These are phyloP conservation scores for Phialophora verrucosa DNA, from an alignment of 2,329 filamentous ascomycete species.

Conservation along the genomic window DNA sequence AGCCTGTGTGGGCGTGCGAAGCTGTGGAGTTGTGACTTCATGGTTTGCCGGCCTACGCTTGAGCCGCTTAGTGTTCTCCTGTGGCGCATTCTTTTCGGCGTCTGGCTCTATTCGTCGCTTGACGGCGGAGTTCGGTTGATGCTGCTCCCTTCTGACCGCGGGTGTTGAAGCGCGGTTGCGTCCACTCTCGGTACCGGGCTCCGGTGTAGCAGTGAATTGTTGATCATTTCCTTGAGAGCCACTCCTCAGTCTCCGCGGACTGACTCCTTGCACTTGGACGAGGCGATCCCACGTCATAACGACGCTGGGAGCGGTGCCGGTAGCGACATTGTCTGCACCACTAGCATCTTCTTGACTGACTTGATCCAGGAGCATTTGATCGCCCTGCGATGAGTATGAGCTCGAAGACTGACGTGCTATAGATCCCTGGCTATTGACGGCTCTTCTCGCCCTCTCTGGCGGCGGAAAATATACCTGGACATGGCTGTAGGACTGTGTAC, in stretches of 20 bases:
- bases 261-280: background rate
- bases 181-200: background rate
- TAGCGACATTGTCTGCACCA: conserved; percentile 2
- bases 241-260: conserved; percentile 24
- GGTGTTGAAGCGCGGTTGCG: conserved; percentile 22
- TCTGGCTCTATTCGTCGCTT: conserved; percentile 30
- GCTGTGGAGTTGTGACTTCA: conserved; percentile 17
- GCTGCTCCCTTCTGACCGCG: conserved; percentile 21
- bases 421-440: background rate
- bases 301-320: background rate
- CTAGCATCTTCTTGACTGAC: conserved; percentile 14
- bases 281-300: background rate
- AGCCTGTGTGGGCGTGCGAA: background rate
- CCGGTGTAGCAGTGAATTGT: conserved; percentile 3
- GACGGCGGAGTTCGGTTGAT: conserved; percentile 34
- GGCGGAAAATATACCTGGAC: background rate
- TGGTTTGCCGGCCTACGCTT: conserved; percentile 27
- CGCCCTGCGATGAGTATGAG: conserved; percentile 26
- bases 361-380: conserved; percentile 34
- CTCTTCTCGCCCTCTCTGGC: background rate
- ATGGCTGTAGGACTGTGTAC: background rate
- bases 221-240: conserved; percentile 8
- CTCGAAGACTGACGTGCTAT: conserved; percentile 14
- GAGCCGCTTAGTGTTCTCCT: conserved; percentile 22
- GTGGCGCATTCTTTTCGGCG: conserved; percentile 1